Evolutionary conservation across 2,329 filamentous ascomycete species (phyloP), one percentile per base, ranked within the genome.

Genomic region (Chrysosporium queenslandicum): DNA sequence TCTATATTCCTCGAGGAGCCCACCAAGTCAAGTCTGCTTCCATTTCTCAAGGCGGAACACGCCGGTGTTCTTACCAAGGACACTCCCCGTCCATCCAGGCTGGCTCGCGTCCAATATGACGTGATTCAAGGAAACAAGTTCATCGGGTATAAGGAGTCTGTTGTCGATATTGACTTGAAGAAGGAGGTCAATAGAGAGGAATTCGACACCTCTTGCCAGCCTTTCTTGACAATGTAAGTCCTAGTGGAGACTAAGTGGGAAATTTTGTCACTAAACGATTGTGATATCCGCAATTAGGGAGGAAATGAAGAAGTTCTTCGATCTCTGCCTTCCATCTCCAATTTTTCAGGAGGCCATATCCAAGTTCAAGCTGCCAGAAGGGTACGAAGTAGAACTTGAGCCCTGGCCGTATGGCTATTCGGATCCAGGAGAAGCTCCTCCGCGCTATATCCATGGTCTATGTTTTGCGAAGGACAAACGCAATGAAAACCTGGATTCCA

Each of bases 371-470:
- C 64, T 80, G 2, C 77, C 77, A 1, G 71, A 77, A 53, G 77
- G 76, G 0, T 80, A 79, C 54, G 74, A 77, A 47, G 65, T 78
- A n/a, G 68, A 75, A 2, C 70, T 79, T 53, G 77, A 78, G 58
- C 77, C 77, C 27, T 79, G 74, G 74, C 76, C 77, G 4, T 79
- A 79, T 59, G 77, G 77, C 29, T 76, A 77, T n/a, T 64, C 73
- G 9, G 73, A 77, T 46, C 58, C 65, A 6, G 69, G 66, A 1
- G 72, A 75, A 18, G 69, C 75, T 27, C 72, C 72, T 45, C 62
- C 66, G 23, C 71, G 77, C 42, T 78, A 74, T 59, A 77, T 78
- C 60, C 77, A 79, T 61, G 74, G 73, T 1, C 62, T 80, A 3
- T 77, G 74, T 58, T 79, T 79, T 57, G 77, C 75, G 0, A 68